Percentiles rank a stretch among this genome's conserved stretches.
Evolutionary conservation across 306 rosid species (phyloP).

Genomic region (Dryas octopetala): DNA sequence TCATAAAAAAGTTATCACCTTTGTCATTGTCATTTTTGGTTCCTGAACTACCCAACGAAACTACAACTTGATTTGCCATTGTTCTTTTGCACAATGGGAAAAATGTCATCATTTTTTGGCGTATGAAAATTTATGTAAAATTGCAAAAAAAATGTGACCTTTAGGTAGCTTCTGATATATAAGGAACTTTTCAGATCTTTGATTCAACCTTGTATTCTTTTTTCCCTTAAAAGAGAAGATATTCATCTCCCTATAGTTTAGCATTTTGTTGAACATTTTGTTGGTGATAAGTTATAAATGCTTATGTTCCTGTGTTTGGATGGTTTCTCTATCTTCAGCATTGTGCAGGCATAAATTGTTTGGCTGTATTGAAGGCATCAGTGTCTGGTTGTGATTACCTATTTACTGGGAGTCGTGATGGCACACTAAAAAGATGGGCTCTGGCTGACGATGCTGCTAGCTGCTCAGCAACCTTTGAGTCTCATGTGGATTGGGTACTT

Average conservation of each 20-base stretch:
- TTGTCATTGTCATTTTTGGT: not conserved
- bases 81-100: not conserved
- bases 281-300: not conserved
- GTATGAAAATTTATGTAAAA: not conserved
- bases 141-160: not conserved
- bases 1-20: not conserved
- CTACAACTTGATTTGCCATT: not conserved
- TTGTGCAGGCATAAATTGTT: constrained; percentile 90
- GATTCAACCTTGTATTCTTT: no score
- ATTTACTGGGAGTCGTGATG: constrained; percentile 97
- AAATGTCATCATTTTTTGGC: not conserved
- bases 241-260: not conserved
- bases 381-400: constrained; percentile 67
- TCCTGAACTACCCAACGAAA: not conserved
- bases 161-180: not conserved
- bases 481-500: constrained; percentile 99
- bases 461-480: constrained; percentile 92
- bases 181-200: no score
- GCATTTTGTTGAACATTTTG: not conserved
- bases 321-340: constrained; percentile 63
- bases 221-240: not conserved
- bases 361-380: constrained; percentile 61
- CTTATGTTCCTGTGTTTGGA: constrained; percentile 22
- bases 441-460: constrained; percentile 67
- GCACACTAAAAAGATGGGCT: constrained; percentile 89